Conservation (phyloP, 1,284 basidiomycete genomes). For the Cutaneotrichosporon dermatis region DNA sequence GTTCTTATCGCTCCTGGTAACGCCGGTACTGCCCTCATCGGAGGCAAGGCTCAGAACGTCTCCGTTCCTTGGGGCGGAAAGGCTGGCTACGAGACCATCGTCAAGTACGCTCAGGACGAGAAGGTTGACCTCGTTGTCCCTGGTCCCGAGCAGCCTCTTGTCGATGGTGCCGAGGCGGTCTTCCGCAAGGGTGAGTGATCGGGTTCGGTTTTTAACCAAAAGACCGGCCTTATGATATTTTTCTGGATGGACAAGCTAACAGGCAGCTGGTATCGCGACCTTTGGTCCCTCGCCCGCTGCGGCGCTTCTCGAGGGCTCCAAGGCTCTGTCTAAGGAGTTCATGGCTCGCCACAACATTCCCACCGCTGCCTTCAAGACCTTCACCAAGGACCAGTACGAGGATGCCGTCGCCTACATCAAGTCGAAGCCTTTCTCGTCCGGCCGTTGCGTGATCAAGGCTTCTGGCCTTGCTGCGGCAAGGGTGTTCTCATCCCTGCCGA, state of each 20-base stretch:
- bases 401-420: conserved; percentile 72
- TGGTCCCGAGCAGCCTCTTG: conserved; percentile 93
- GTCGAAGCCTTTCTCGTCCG: conserved; percentile 57
- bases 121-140: conserved; percentile 79
- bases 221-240: too few species aligned
- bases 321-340: conserved; percentile 93
- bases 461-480: conserved; percentile 92
- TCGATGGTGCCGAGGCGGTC: conserved; percentile 85
- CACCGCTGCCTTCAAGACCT: conserved; percentile 79
- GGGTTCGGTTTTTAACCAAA: too few species aligned
- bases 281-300: conserved; percentile 92
- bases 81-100: conserved; percentile 50
- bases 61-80: conserved; percentile 52
- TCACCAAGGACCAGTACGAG: conserved; percentile 67
- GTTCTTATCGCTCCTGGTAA: conserved; percentile 92
- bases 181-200: conserved; percentile 73
- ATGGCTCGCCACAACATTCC: conserved; percentile 92
- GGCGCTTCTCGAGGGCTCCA: conserved; percentile 95
- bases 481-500: conserved; percentile 88
- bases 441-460: conserved; percentile 87
- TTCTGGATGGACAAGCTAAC: not conserved
- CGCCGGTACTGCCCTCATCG: conserved; percentile 69
- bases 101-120: conserved; percentile 37
- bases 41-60: conserved; percentile 70
- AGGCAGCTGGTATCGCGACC: conserved; percentile 81